Evolutionary conservation across 257 asterid species (phyloP), one percentile per base, ranked within the genome.

Genomic region (Solanum verrucosum): DNA sequence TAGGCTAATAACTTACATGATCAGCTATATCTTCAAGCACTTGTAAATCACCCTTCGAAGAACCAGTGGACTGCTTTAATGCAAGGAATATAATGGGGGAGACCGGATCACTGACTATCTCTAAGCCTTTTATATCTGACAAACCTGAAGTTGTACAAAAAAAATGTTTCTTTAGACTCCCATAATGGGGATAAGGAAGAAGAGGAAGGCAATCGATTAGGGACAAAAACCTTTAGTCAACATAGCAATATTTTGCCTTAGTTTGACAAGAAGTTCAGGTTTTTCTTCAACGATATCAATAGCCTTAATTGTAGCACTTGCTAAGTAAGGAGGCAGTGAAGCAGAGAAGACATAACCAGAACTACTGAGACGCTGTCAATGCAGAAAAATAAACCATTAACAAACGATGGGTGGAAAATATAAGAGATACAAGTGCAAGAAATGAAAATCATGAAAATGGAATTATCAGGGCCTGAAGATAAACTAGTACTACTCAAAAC

Each of bases 281-380:
- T 92, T 94, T 92, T 90, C 94, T 93, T 95, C 95, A 89, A 96
- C 87, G 75, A 95, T 88, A 89, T 94, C 98, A 87, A 96, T 88
- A 60, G 99, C 98, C 33, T 96, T 96, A 88, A 96, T 94, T 59
- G 99, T 98, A 25, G 96, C 98, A 92, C 98, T 94, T 84, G 99
- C 99, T 86, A 96, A 93, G 91, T 96, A 96, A 49, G 99, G 99
- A 87, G 99, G 98, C 91, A 95, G 91, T 82, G 98, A 95, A 35
- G 99, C 99, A 91, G 98, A 96, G 89, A 96, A 96, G 59, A 95
- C 98, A 87, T 96, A 96, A 78, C 98, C 98, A 83, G 98, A 94
- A 91, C 98, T 94, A 89, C 98, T 95, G 89, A 95, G 98, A 86
- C 96, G 98, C 98, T 95, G 98, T 90, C 90, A 94, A 29, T 65